Percentiles rank a stretch among this genome's conserved stretches.
Conservation (phyloP, 495 filamentous ascomycete genomes). For the Tuber calosporum region DNA sequence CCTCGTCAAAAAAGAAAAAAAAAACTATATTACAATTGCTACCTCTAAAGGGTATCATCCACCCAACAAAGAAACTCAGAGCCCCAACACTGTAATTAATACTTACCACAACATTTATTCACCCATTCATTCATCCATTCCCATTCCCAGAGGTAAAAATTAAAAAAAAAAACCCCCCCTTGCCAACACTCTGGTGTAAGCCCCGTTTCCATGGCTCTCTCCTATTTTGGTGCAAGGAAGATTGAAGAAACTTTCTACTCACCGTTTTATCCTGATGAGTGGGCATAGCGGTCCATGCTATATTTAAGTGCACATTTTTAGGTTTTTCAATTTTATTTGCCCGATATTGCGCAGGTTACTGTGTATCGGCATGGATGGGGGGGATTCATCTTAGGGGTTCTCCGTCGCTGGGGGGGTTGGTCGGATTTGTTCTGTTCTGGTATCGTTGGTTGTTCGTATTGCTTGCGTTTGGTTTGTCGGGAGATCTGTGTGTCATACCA, state of each 20-base stretch:
- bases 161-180: conserved; percentile 15
- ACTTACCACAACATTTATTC: not conserved
- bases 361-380: not conserved
- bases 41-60: no score
- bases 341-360: not conserved
- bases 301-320: conserved; percentile 31
- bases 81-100: not conserved
- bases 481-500: not conserved
- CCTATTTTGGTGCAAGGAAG: conserved; percentile 43
- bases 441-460: not conserved
- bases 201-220: conserved; percentile 36
- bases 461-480: not conserved
- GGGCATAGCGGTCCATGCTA: conserved; percentile 37
- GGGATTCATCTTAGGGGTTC: not conserved
- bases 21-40: no score
- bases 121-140: not conserved
- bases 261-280: conserved; percentile 26
- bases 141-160: not conserved
- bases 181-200: conserved; percentile 42
- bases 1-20: no score
- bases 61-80: not conserved
- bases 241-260: conserved; percentile 39
- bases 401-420: not conserved
- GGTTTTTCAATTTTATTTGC: not conserved
- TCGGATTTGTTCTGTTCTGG: not conserved